Evolutionary conservation across 208 protist genomes (phyloP), one percentile per base, ranked within the genome.

Genomic region (Wallacemonas rigidus): DNA sequence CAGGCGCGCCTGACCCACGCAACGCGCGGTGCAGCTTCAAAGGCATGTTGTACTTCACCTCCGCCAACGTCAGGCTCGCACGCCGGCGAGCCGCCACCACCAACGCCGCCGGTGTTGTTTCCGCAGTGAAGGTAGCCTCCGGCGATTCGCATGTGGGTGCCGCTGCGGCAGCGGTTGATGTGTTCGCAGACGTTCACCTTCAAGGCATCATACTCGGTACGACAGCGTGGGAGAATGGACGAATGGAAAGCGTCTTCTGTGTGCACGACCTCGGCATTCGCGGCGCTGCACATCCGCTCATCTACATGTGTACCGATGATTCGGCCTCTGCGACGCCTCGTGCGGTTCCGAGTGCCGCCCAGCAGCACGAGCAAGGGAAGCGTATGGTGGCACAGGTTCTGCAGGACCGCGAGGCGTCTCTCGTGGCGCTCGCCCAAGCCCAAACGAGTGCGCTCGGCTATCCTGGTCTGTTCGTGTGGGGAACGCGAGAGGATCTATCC

Each of bases 191-290:
- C 35, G 50, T 69, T 44, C 45, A 58, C 17, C 40, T 69, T 5
- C 45, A 58, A 17, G 51, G 51, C 48, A 7, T 69, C 17, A 48
- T 9, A n/a, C 48, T 58, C 38, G 64, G 64, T 48, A n/a, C 64
- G 4, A 45, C 45, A 4, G 12, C 36, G 14, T 69, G 51, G 50
- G 64, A 69, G 26, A 57, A 58, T 41, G 64, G 48, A 4, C n/a
- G 64, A 0, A 0, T 57, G 17, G 64, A 69, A 35, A 58, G 50
- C 14, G 47, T 58, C 48, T 58, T 69, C 14, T 69, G 64, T 26
- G 64, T 69, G 48, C 17, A 69, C 50, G 45, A 55, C 35, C 64
- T 69, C 26, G 64, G 51, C 50, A 41, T 69, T 35, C 50, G 45
- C 48, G 47, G 38, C 5, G 45, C 47, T 6, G 36, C 6, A 35